Base-by-base conservation (phyloP, 345 rosid genomes). In the Gossypium bickii region DNA sequence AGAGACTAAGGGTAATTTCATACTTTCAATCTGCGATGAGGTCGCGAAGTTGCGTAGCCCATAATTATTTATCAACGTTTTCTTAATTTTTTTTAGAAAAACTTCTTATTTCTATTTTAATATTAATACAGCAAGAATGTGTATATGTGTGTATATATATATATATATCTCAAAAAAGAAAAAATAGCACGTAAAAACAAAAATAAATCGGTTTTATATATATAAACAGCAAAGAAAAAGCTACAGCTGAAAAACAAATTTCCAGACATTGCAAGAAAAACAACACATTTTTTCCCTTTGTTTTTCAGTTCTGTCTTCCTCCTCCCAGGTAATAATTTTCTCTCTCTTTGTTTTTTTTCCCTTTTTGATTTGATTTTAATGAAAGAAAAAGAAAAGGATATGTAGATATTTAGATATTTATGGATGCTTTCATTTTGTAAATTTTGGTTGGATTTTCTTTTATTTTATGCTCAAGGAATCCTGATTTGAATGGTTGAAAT, bases 41-140 rank as follows among this genome's bases (percentile, higher is more conserved):
- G 43, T 47, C 45, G 76, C 59, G 51, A 74, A 63, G 77, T 74
- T 62, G 70, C 77, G 77, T 63, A 74, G 12, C 34, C 77, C 62
- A 63, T 57, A 59, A 72, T 72, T 58, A 72, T 72, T 70, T 44
- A 66, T 66, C 25, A 69, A 69, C 70, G 29, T 67, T 67, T 51
- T 52, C 1, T 4, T 52, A 6, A 1, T 34, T 34, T 34, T 34
- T 34, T 34, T 34, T 1, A 5, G 1, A 0, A 4, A 4, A 34
- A 5, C 7, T 34, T 5, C 47, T 34, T 45, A 22, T 67, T 67
- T 45, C 17, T 55, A 44, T 67, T 45, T 66, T 9, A 12, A 12
- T 49, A 49, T 16, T 52, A 58, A 43, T 43, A 72, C 60, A 9
- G 25, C 43, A 57, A 57, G 12, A 12, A 27, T 52, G 56, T 52